Evolutionary conservation across 108 stramenopile species (phyloP).

Genomic region (Discostella stelligeroides): DNA sequence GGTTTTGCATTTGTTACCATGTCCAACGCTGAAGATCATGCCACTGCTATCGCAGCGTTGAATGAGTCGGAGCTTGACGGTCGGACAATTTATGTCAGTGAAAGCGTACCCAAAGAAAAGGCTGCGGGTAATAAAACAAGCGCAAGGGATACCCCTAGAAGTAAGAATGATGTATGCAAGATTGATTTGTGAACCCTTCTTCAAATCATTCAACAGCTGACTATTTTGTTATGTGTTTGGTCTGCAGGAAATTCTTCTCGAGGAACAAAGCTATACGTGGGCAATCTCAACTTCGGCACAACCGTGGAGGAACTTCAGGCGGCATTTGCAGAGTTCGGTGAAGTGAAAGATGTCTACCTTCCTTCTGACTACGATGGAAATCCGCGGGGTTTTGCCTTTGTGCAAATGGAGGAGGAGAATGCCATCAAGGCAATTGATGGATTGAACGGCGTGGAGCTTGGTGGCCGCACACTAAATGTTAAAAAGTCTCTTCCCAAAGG

Average conservation of each 20-base stretch:
- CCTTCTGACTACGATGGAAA: slow-evolving; percentile 72
- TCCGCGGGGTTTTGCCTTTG: slow-evolving; percentile 89
- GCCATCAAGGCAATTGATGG: slow-evolving; percentile 85
- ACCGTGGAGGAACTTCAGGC: slow-evolving; percentile 58
- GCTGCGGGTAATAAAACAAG: slow-evolving; percentile 34
- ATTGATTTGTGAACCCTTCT: neutral
- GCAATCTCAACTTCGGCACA: slow-evolving; percentile 82
- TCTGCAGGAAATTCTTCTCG: neutral
- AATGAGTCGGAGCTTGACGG: slow-evolving; percentile 60
- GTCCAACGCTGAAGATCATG: slow-evolving; percentile 62
- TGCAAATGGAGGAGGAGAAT: slow-evolving; percentile 70
- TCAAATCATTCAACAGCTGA: too few species aligned
- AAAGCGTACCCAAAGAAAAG: slow-evolving; percentile 69
- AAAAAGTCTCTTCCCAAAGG: slow-evolving; percentile 90
- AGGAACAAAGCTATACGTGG: slow-evolving; percentile 74
- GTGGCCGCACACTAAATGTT: slow-evolving; percentile 87
- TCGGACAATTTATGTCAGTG: slow-evolving; percentile 67
- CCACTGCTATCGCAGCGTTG: slow-evolving; percentile 60
- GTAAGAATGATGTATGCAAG: slow-evolving; percentile 7
- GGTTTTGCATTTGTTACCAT: slow-evolving; percentile 93
- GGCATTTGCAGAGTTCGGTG: slow-evolving; percentile 74
- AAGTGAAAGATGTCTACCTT: slow-evolving; percentile 76
- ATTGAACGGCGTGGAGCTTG: slow-evolving; percentile 84
- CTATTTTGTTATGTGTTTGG: neutral
- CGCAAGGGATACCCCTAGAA: slow-evolving; percentile 13